Conservation (phyloP, 1,284 basidiomycete species). For the Meira miltonrushii region DNA sequence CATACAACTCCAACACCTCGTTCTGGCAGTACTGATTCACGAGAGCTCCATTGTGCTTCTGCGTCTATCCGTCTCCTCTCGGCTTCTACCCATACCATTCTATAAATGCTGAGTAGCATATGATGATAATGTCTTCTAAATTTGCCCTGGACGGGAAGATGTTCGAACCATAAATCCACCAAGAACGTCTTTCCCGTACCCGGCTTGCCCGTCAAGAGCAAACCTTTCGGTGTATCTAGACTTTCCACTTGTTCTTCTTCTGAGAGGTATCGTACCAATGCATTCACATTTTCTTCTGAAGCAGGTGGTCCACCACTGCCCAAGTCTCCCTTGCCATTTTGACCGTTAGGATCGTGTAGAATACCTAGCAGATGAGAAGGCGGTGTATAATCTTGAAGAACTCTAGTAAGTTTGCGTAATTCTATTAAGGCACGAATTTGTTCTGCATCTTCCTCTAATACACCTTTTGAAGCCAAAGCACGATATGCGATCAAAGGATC, state of each 20-base stretch:
- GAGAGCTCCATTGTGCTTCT: conserved; percentile 15
- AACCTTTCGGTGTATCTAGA: conserved; percentile 61
- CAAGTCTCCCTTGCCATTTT: neutral
- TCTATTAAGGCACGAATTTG: conserved; percentile 65
- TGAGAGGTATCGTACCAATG: conserved; percentile 59
- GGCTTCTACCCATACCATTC: conserved; percentile 62
- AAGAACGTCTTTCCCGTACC: conserved; percentile 62
- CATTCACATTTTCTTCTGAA: conserved; percentile 30
- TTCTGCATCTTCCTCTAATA: conserved; percentile 62
- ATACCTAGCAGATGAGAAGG: conserved; percentile 51
- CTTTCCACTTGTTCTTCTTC: conserved; percentile 62
- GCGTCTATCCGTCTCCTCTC: conserved; percentile 53
- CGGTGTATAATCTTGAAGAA: conserved; percentile 59
- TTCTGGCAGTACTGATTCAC: conserved; percentile 24
- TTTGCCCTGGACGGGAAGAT: conserved; percentile 62
- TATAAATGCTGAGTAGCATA: conserved; percentile 66
- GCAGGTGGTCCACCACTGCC: conserved; percentile 14
- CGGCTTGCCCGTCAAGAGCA: conserved; percentile 58
- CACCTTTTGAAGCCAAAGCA: conserved; percentile 57
- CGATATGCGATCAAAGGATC: conserved; percentile 42
- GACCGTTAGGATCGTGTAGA: conserved; percentile 19
- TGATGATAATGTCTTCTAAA: conserved; percentile 65
- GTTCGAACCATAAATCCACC: conserved; percentile 64
- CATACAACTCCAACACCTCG: conserved; percentile 47
- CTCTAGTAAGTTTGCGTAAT: conserved; percentile 58